Conservation (phyloP, 208 protist genomes). For the Leishmania amazonensis region DNA sequence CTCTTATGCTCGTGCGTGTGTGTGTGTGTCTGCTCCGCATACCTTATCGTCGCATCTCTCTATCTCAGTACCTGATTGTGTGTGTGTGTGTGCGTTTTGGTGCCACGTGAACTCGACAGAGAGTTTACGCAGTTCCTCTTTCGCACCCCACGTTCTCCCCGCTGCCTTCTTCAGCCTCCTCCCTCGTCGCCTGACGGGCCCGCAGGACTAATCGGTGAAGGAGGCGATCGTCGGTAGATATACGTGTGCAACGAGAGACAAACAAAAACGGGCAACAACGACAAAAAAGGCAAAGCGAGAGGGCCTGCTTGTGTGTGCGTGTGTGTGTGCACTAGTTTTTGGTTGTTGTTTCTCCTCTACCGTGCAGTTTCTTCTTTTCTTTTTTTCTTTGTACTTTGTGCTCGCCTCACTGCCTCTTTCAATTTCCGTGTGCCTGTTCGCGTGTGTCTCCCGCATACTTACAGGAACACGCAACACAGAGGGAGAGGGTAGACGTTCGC, state of each 20-base stretch:
- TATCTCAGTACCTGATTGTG: neutral
- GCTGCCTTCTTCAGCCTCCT: neutral
- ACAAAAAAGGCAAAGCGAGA: neutral
- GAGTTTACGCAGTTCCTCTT: neutral
- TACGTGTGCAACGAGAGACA: neutral
- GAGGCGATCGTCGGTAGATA: neutral
- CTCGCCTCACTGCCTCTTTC: neutral
- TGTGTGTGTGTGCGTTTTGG: neutral
- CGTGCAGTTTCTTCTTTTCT: neutral
- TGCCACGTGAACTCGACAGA: neutral
- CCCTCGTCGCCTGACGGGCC: neutral
- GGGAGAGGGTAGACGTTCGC: neutral
- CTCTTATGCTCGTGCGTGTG: neutral
- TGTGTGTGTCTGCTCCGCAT: neutral
- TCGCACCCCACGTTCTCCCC: neutral
- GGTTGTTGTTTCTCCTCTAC: neutral
- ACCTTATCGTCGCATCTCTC: neutral
- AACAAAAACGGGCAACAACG: neutral
- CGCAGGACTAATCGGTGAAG: neutral
- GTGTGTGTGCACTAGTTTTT: neutral
- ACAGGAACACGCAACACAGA: neutral
- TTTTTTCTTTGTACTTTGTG: constrained; percentile 11
- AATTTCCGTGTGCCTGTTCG: neutral
- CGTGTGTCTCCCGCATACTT: neutral
- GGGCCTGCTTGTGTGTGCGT: neutral